These are phyloP conservation scores for Staphylotrichum tortipilum DNA, from an alignment of 495 filamentous ascomycete species.

Conservation along the genomic window DNA sequence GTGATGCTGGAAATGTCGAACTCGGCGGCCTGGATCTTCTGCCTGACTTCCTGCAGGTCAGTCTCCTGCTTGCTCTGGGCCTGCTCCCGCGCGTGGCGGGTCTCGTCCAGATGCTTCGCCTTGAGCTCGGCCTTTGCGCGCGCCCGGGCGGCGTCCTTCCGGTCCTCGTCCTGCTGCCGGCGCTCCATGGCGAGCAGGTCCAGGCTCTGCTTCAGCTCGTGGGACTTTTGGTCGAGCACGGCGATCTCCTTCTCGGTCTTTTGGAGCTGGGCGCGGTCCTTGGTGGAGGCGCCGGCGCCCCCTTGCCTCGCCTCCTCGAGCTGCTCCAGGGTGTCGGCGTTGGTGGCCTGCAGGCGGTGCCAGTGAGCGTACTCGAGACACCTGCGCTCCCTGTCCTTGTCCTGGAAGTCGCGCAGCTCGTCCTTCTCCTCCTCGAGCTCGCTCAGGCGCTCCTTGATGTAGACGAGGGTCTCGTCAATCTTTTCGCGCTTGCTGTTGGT, in stretches of 20 bases:
- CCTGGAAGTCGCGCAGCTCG: conserved; percentile 83
- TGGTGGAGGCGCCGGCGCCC: conserved; percentile 74
- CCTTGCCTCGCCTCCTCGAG: conserved; percentile 74
- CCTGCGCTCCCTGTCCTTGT: conserved; percentile 86
- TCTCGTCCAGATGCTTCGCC: conserved; percentile 69
- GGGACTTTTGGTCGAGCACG: conserved; percentile 67
- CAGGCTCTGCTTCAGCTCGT: conserved; percentile 68
- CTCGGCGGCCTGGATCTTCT: conserved; percentile 68
- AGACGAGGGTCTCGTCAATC: conserved; percentile 84
- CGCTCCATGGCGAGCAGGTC: conserved; percentile 85
- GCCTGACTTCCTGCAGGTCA: conserved; percentile 64
- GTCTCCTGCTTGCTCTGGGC: conserved; percentile 58
- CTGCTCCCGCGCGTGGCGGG: conserved; percentile 69
- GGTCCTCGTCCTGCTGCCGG: conserved; percentile 80
- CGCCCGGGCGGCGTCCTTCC: conserved; percentile 63
- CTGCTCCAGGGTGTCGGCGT: conserved; percentile 65
- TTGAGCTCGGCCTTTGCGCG: conserved; percentile 80
- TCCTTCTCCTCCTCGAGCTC: conserved; percentile 97
- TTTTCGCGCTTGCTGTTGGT: conserved; percentile 89
- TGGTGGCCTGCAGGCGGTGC: conserved; percentile 74
- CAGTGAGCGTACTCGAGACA: conserved; percentile 94
- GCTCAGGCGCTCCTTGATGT: conserved; percentile 78
- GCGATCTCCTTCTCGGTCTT: conserved; percentile 74
- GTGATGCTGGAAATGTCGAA: conserved; percentile 60
- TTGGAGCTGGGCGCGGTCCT: conserved; percentile 67